Evolutionary conservation across 192 early-diverging fungal species (phyloP), one percentile per base, ranked within the genome.

Genomic region (Anaeromyces robustus): DNA sequence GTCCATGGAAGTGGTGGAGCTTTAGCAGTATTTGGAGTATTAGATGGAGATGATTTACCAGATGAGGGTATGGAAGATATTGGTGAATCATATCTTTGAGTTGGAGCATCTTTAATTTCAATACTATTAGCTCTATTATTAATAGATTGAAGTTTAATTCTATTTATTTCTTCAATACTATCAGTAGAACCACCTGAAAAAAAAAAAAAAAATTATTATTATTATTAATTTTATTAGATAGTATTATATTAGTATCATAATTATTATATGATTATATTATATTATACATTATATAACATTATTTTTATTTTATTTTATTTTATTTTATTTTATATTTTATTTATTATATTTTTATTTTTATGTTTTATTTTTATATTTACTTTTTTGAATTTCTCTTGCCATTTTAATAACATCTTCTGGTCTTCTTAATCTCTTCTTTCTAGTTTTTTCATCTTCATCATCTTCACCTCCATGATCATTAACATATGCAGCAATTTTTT

Each of bases 401-500:
- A 91, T 93, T 41, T 85, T 83, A 77, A 95, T 92, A 83, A 93
- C 87, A 77, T 95, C 94, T 19, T 94, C 92, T 29, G 89, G 89
- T 17, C 84, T 79, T 30, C 80, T 78, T 22, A 82, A 29, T 81
- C 81, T 41, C 80, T 30, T 28, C 81, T 82, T 79, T 30, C 85
- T 85, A 78, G 82, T 78, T 29, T 79, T 80, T 32, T 87, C 86
- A 78, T 82, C 77, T 29, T 88, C 86, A 77, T 83, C 34, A 4
- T 89, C 85, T 30, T 90, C 85, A 28, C 91, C 89, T 31, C 91
- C 88, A 81, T 96, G 95, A 30, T 89, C 80, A 29, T 94, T 90
- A 22, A 96, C 87, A 84, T 93, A 94, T 18, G 93, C 89, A 77
- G 92, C 89, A 80, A 96, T 93, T 17, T 89, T 94, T 68, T 92